Evolutionary conservation across 306 rosid species (phyloP).

Genomic region (Ziziphus jujuba): DNA sequence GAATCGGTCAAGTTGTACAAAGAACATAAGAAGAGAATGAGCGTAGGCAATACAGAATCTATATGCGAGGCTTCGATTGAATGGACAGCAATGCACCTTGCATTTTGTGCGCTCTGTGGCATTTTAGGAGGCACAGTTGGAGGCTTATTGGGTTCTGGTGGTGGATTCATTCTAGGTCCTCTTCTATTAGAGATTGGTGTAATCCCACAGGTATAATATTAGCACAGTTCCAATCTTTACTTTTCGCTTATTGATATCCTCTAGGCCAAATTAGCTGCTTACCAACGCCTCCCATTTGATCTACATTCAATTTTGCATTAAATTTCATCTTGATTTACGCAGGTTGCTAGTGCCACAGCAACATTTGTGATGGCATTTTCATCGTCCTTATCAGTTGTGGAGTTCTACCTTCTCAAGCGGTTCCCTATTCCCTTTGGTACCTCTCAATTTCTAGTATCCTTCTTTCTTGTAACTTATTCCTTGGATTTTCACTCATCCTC

Average conservation of each 20-base stretch:
- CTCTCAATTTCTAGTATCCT: background rate
- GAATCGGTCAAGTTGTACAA: slow-evolving; percentile 72
- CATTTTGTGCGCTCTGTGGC: slow-evolving; percentile 80
- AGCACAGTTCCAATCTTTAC: too few species aligned
- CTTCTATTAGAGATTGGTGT: slow-evolving; percentile 91
- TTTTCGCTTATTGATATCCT: too few species aligned
- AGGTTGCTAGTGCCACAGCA: slow-evolving; percentile 96
- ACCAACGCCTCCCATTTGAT: background rate
- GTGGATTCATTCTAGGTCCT: slow-evolving; percentile 85
- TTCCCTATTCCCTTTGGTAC: slow-evolving; percentile 88
- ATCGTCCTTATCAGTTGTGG: slow-evolving; percentile 74
- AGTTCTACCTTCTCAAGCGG: slow-evolving; percentile 81
- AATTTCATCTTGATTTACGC: background rate
- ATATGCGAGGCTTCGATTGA: slow-evolving; percentile 89
- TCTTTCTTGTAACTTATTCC: background rate
- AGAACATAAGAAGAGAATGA: slow-evolving; percentile 60
- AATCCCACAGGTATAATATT: slow-evolving; percentile 60
- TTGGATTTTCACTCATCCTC: background rate
- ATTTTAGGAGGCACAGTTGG: slow-evolving; percentile 82
- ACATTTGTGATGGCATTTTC: slow-evolving; percentile 94
- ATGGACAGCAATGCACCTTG: slow-evolving; percentile 59
- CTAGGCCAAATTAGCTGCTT: background rate
- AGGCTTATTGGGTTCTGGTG: slow-evolving; percentile 88
- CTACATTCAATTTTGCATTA: background rate
- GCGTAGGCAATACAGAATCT: slow-evolving; percentile 50